Conservation (phyloP, 345 rosid species). For the Brassica nigra region DNA sequence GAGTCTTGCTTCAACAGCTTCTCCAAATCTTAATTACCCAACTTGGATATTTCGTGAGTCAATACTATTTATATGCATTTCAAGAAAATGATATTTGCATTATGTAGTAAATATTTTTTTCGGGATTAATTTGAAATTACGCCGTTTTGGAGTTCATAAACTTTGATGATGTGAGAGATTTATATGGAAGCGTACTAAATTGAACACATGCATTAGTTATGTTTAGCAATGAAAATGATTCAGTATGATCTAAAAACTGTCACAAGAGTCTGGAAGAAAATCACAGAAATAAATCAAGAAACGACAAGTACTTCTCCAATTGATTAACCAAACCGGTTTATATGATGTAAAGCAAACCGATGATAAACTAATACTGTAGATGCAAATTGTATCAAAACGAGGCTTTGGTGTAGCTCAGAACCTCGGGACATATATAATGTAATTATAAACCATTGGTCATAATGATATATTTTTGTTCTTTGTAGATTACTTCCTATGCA, state of each 20-base stretch:
- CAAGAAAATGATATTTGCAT: not conserved
- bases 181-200: not conserved
- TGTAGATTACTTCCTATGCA: not conserved
- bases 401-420: not conserved
- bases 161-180: not conserved
- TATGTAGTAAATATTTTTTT: not conserved
- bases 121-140: not conserved
- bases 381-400: not conserved
- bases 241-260: too few species aligned
- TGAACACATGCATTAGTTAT: not conserved
- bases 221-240: not conserved
- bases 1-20: conserved; percentile 9
- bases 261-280: too few species aligned
- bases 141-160: not conserved
- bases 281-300: too few species aligned
- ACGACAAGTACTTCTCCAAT: too few species aligned
- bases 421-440: too few species aligned
- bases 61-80: not conserved
- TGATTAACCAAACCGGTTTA: too few species aligned
- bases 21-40: not conserved
- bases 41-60: not conserved
- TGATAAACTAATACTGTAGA: not conserved
- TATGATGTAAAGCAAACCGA: not conserved
- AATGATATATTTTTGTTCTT: not conserved
- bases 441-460: not conserved